Evolutionary conservation across 208 protist genomes (phyloP).

Genomic region (Tritrichomonas musculus): DNA sequence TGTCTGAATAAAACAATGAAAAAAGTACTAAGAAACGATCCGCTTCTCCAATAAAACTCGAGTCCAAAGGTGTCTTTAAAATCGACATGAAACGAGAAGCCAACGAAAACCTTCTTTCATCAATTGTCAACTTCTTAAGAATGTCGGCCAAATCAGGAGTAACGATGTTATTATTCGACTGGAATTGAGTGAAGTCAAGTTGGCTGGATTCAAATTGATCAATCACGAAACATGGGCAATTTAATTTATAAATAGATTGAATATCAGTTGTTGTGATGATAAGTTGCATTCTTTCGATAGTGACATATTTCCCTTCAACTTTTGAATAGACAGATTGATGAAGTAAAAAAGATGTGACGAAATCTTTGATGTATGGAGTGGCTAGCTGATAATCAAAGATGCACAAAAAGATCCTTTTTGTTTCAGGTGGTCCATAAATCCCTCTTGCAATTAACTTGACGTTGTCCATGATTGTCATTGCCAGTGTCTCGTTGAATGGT

Average conservation of each 20-base stretch:
- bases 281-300: neutral
- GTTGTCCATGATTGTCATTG: neutral
- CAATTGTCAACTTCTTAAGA: neutral
- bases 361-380: neutral
- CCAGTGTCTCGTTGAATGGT: neutral
- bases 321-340: neutral
- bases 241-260: neutral
- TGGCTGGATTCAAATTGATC: neutral
- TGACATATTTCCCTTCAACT: neutral
- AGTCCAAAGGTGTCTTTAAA: neutral
- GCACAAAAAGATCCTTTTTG: neutral
- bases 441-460: neutral
- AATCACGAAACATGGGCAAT: neutral
- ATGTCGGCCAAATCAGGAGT: neutral
- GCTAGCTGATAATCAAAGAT: neutral
- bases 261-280: neutral
- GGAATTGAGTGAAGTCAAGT: neutral
- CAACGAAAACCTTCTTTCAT: neutral
- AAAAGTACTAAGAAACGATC: neutral
- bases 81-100: neutral
- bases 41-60: neutral
- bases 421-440: neutral
- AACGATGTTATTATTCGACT: neutral
- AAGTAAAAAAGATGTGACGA: neutral
- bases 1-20: neutral